A percentile compares a stretch with the other conserved stretches of the same genome.
Conservation (phyloP, 306 rosid genomes). For the Castanea crenata region DNA sequence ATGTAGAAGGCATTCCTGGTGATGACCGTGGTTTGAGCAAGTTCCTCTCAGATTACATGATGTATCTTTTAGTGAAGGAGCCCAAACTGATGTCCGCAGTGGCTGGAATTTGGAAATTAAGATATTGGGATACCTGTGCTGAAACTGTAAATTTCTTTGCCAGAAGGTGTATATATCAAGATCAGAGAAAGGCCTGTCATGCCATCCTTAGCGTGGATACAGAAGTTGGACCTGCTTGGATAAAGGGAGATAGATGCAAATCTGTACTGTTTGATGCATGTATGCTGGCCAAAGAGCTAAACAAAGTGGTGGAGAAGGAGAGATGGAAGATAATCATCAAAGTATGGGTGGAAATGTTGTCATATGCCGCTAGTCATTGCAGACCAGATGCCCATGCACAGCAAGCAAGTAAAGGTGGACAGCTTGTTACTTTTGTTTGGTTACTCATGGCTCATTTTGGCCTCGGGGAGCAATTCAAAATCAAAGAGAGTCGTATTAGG, state of each 20-base stretch:
- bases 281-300: neutral
- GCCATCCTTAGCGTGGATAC: neutral
- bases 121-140: slow-evolving; percentile 14
- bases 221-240: neutral
- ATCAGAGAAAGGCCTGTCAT: neutral
- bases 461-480: slow-evolving; percentile 25
- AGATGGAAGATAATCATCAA: slow-evolving; percentile 23
- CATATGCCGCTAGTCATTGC: slow-evolving; percentile 22
- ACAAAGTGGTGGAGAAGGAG: rapidly evolving
- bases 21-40: neutral
- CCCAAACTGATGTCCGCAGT: neutral
- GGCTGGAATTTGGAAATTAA: neutral
- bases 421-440: slow-evolving; percentile 39
- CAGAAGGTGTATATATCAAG: neutral
- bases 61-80: neutral
- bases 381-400: neutral
- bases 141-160: slow-evolving; percentile 1
- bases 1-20: neutral
- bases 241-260: slow-evolving; percentile 16
- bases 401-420: slow-evolving; percentile 37
- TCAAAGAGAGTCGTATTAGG: slow-evolving; percentile 31
- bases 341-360: slow-evolving; percentile 35
- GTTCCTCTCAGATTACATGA: slow-evolving; percentile 18
- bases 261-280: slow-evolving; percentile 11
- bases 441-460: slow-evolving; percentile 36